Conservation (phyloP, 1,284 basidiomycete species). For the Pulchroboletus neoregius region DNA sequence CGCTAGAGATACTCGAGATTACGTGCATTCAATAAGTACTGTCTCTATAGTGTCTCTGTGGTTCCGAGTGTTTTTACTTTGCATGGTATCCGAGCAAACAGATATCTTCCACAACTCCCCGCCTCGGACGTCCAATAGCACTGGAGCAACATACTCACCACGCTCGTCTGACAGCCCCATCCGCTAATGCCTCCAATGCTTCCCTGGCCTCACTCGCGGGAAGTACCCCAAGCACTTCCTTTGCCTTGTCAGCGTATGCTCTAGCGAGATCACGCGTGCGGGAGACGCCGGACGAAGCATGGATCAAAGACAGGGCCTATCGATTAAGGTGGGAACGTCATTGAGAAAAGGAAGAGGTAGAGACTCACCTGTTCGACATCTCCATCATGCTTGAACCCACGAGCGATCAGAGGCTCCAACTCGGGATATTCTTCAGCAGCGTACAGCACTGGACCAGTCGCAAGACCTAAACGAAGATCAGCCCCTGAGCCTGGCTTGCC, state of each 20-base stretch:
- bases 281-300: slow-evolving; percentile 71
- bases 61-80: too few species aligned
- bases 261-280: slow-evolving; percentile 77
- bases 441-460: slow-evolving; percentile 91
- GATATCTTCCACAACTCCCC: too few species aligned
- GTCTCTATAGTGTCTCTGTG: slow-evolving; percentile 4
- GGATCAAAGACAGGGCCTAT: slow-evolving; percentile 75
- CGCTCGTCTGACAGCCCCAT: slow-evolving; percentile 48
- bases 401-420: slow-evolving; percentile 77
- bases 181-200: slow-evolving; percentile 65
- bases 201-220: slow-evolving; percentile 80
- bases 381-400: slow-evolving; percentile 79
- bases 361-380: slow-evolving; percentile 77
- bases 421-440: slow-evolving; percentile 90
- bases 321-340: not conserved
- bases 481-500: slow-evolving; percentile 83
- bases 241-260: slow-evolving; percentile 76
- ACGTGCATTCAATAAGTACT: too few species aligned
- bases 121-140: too few species aligned
- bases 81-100: too few species aligned
- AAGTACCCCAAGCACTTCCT: slow-evolving; percentile 64
- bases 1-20: too few species aligned
- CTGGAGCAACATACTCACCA: slow-evolving; percentile 16
- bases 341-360: not conserved
- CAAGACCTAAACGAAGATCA: slow-evolving; percentile 83